Evolutionary conservation across 495 filamentous ascomycete genomes (phyloP).

Genomic region (Penicillium manginii): DNA sequence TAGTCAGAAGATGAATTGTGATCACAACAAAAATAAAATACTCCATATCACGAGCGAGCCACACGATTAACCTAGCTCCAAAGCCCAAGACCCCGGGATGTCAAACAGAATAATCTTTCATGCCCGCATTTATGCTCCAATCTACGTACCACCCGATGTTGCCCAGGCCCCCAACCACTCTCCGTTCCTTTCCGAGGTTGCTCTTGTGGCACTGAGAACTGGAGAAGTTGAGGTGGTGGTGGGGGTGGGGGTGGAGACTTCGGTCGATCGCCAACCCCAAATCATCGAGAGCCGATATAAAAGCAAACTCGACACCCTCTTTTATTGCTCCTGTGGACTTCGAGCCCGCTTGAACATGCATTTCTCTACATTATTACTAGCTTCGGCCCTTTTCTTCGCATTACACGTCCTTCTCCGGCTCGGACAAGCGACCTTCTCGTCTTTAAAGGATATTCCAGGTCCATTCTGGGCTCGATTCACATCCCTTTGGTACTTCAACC

Average conservation of each 20-base stretch:
- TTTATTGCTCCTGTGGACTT: background rate
- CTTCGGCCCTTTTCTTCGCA: slow-evolving; percentile 15
- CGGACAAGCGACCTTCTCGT: slow-evolving; percentile 23
- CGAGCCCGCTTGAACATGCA: slow-evolving; percentile 12
- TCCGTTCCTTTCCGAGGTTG: too few relatives aligned
- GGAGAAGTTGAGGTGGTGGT: slow-evolving; percentile 20
- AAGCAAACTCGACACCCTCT: background rate
- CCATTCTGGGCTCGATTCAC: slow-evolving; percentile 59
- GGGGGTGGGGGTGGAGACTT: slow-evolving; percentile 31
- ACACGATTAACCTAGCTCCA: too few relatives aligned
- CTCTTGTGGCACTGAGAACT: too few relatives aligned
- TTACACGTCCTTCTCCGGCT: slow-evolving; percentile 22
- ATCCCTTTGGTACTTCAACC: slow-evolving; percentile 57
- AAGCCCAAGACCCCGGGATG: too few relatives aligned
- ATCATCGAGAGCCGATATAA: slow-evolving; percentile 1
- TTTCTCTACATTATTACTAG: slow-evolving; percentile 7
- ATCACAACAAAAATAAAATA: too few relatives aligned
- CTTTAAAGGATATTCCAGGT: slow-evolving; percentile 53
- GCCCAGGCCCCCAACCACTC: too few relatives aligned
- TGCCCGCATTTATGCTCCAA: too few relatives aligned
- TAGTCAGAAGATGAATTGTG: too few relatives aligned
- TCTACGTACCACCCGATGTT: too few relatives aligned
- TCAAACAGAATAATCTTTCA: too few relatives aligned
- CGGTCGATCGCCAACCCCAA: background rate
- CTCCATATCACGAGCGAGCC: too few relatives aligned